Evolutionary conservation across 83 land plant species (phyloP).

Genomic region (Diphasiastrum complanatum): DNA sequence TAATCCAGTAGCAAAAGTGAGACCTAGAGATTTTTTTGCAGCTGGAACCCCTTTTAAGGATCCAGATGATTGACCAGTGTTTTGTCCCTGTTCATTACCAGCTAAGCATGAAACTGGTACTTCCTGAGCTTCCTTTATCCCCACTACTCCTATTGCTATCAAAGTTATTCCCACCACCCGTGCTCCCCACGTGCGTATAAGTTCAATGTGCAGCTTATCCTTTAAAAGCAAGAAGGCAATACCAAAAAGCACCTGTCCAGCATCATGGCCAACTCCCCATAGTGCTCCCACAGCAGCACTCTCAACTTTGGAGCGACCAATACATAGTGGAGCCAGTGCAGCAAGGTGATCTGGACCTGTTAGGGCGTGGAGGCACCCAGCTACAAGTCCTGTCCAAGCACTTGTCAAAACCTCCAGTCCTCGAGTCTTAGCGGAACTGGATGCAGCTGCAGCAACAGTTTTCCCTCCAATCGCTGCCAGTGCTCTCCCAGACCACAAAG

Average conservation of each 20-base stretch:
- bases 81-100: no score
- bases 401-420: slow-evolving; percentile 29
- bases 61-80: no score
- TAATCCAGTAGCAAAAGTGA: slow-evolving; percentile 88
- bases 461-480: no score
- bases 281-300: slow-evolving; percentile 40
- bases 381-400: slow-evolving; percentile 38
- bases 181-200: slow-evolving; percentile 38
- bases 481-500: no score
- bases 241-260: slow-evolving; percentile 39
- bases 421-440: no score
- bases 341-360: slow-evolving; percentile 44
- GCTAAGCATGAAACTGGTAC: slow-evolving; percentile 17
- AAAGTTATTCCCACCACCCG: slow-evolving; percentile 36
- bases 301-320: slow-evolving; percentile 35
- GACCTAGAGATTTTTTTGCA: no score
- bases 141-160: slow-evolving; percentile 27
- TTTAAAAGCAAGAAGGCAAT: slow-evolving; percentile 28
- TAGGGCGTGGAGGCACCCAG: slow-evolving; percentile 35
- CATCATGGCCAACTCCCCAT: slow-evolving; percentile 44
- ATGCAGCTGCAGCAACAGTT: no score
- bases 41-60: no score
- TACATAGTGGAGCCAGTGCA: slow-evolving; percentile 33
- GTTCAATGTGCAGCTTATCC: slow-evolving; percentile 31
- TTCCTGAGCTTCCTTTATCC: slow-evolving; percentile 35